phyloP scores from a whole-genome alignment of 2,329 filamentous ascomycete species.

The Penicillium sp. region DNA sequence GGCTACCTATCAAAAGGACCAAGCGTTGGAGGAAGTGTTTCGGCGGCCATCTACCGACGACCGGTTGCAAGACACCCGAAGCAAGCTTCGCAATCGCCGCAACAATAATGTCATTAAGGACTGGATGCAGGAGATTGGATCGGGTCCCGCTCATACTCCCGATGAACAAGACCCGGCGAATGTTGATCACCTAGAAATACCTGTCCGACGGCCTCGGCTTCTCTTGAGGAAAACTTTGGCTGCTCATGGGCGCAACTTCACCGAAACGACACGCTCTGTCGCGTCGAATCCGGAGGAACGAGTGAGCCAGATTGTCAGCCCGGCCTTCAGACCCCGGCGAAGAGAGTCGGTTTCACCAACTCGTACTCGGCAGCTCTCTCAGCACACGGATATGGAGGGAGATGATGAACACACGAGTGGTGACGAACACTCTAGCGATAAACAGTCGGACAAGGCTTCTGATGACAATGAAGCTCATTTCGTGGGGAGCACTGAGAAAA shows the following conservation, averaged over 20 bases:
- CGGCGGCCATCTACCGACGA: constrained; percentile 61
- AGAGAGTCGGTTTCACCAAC: constrained; percentile 24
- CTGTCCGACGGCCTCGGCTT: constrained; percentile 47
- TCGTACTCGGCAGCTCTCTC: constrained; percentile 43
- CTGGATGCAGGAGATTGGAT: constrained; percentile 73
- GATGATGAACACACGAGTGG: constrained; percentile 86
- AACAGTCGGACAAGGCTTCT: constrained; percentile 18
- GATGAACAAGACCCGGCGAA: constrained; percentile 56
- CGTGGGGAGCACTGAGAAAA: constrained; percentile 20
- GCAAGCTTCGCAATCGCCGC: constrained; percentile 58
- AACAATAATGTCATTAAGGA: constrained; percentile 76
- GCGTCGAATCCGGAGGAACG: constrained; percentile 54
- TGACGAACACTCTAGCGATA: constrained; percentile 51
- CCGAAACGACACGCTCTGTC: constrained; percentile 49
- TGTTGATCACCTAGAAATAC: constrained; percentile 53
- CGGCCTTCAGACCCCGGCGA: constrained; percentile 36
- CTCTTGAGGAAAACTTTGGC: constrained; percentile 39
- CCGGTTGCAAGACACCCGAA: constrained; percentile 53
- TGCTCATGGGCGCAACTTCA: constrained; percentile 42
- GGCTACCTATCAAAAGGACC: constrained; percentile 81
- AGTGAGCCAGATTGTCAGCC: constrained; percentile 26
- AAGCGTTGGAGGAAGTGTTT: constrained; percentile 86
- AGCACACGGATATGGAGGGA: constrained; percentile 74
- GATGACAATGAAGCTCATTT: constrained; percentile 12
- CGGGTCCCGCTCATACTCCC: constrained; percentile 51